Evolutionary conservation across 202 grass and related monocot genomes (phyloP).

Genomic region (Schoenoplectus tabernaemontani): DNA sequence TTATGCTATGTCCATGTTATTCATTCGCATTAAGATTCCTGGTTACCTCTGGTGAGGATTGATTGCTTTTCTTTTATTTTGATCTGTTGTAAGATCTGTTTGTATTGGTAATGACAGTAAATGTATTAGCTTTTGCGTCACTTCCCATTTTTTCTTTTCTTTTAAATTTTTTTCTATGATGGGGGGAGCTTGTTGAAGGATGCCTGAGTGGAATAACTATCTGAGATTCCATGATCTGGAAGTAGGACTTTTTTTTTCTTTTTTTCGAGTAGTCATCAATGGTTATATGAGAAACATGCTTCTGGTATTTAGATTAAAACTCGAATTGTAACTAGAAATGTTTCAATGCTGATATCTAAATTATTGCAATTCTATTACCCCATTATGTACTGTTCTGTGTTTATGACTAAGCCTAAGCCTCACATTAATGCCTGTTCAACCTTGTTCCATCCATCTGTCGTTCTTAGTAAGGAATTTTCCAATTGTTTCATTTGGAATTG

Average conservation of each 20-base stretch:
- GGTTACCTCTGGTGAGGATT: conserved; percentile 68
- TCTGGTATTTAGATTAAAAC: conserved; percentile 1
- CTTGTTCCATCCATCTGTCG: not conserved
- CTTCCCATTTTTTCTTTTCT: not conserved
- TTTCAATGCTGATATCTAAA: too few relatives aligned
- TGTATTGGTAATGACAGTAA: not conserved
- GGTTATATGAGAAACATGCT: not conserved
- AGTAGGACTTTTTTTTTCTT: not conserved
- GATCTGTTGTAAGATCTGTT: not conserved
- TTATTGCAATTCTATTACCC: not conserved
- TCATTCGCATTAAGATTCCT: conserved; percentile 81
- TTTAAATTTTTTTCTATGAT: not conserved
- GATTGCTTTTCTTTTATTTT: not conserved
- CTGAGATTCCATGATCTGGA: conserved; percentile 6
- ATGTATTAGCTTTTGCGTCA: not conserved
- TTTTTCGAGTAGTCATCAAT: not conserved
- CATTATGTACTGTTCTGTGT: not conserved
- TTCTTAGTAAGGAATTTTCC: not conserved
- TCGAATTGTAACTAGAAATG: not conserved
- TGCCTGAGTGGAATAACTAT: not conserved
- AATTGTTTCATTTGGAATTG: not conserved
- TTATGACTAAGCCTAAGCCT: not conserved
- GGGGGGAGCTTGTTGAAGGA: not conserved
- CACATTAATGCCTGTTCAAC: not conserved
- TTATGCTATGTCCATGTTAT: conserved; percentile 74